These are phyloP conservation scores for Penicillium turbatum DNA, from an alignment of 495 filamentous ascomycete genomes.

Conservation along the genomic window DNA sequence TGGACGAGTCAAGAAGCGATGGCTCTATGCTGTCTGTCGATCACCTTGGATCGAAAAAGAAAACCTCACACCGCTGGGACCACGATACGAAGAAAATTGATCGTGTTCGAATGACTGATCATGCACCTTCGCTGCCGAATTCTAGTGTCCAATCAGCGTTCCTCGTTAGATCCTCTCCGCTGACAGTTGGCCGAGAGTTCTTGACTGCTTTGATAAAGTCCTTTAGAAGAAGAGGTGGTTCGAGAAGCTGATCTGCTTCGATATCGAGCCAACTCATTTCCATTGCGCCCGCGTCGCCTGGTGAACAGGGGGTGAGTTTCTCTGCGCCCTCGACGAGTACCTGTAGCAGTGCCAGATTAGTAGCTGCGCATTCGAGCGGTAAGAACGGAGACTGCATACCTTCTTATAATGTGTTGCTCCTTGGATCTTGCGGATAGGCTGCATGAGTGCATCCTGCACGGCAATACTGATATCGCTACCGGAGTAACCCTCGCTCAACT, in stretches of 20 bases:
- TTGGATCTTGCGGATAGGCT: slow-evolving; percentile 95
- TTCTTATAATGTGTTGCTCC: slow-evolving; percentile 98
- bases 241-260: slow-evolving; percentile 73
- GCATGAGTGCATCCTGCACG: slow-evolving; percentile 97
- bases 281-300: slow-evolving; percentile 74
- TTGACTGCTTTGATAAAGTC: slow-evolving; percentile 94
- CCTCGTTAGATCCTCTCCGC: slow-evolving; percentile 69
- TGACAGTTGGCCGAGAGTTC: slow-evolving; percentile 82
- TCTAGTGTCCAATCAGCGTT: slow-evolving; percentile 95
- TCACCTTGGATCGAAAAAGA: neutral
- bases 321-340: slow-evolving; percentile 65
- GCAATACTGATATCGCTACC: slow-evolving; percentile 95
- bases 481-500: slow-evolving; percentile 87
- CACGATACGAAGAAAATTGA: neutral
- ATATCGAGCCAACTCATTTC: slow-evolving; percentile 95
- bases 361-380: neutral
- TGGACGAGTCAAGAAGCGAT: neutral
- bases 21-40: neutral
- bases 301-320: slow-evolving; percentile 89
- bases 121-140: slow-evolving; percentile 90
- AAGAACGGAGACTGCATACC: slow-evolving; percentile 44
- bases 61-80: neutral
- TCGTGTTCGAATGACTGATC: slow-evolving; percentile 9
- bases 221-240: slow-evolving; percentile 80
- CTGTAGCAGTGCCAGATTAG: slow-evolving; percentile 38